Percentiles rank a stretch among this genome's conserved stretches.
These are phyloP conservation scores for Fusarium praegraminearum DNA, from an alignment of 2,329 filamentous ascomycete species.

Conservation along the genomic window DNA sequence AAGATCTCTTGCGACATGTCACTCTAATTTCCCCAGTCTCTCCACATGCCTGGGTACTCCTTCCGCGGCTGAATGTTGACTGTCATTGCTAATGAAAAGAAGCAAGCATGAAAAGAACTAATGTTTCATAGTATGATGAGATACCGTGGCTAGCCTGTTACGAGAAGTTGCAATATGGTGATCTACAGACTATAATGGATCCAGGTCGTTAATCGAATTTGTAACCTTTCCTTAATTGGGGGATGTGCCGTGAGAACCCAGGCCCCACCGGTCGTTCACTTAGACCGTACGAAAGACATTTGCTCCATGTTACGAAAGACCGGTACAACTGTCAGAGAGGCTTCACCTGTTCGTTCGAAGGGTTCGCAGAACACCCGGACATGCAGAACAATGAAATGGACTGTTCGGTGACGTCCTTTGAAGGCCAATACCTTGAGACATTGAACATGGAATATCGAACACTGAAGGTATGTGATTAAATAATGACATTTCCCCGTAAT, in stretches of 20 bases:
- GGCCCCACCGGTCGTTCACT: not conserved
- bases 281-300: not conserved
- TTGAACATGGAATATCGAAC: not conserved
- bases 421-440: not conserved
- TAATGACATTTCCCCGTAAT: not conserved
- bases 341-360: not conserved
- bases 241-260: not conserved
- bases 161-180: not conserved
- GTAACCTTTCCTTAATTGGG: not conserved
- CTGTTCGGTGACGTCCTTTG: not conserved
- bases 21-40: constrained; percentile 27
- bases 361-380: not conserved
- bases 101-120: constrained; percentile 1
- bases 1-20: constrained; percentile 14
- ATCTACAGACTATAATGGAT: not conserved
- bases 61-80: constrained; percentile 1
- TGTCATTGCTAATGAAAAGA: constrained; percentile 13
- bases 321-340: not conserved
- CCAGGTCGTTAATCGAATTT: not conserved
- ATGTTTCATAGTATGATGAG: constrained; percentile 3
- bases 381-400: not conserved
- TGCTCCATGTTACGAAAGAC: too few species aligned
- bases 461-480: not conserved
- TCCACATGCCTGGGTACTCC: constrained; percentile 16
- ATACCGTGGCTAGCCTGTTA: not conserved